Evolutionary conservation across 306 rosid genomes (phyloP).

Genomic region (Erythrophleum fordii): DNA sequence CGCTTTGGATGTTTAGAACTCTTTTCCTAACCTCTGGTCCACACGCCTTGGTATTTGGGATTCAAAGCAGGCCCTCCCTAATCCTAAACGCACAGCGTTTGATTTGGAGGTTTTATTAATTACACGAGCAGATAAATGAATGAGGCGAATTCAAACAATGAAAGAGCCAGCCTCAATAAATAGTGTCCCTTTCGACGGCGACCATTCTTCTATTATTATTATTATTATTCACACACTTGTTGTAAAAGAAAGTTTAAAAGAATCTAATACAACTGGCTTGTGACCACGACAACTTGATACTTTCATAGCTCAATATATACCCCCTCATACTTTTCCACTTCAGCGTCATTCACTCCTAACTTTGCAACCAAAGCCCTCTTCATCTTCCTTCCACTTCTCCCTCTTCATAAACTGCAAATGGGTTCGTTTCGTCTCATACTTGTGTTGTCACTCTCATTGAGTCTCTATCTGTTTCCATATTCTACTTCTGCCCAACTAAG

Average conservation of each 20-base stretch:
- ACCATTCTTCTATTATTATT: constrained; percentile 45
- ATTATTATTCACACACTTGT: constrained; percentile 32
- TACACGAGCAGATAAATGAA: background rate
- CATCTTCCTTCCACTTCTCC: background rate
- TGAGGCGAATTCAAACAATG: constrained; percentile 13
- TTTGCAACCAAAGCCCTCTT: background rate
- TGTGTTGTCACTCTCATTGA: constrained; percentile 48
- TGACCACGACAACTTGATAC: constrained; percentile 40
- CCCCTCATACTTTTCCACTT: constrained; percentile 29
- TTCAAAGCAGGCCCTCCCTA: constrained; percentile 6
- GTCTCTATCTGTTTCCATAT: constrained; percentile 42
- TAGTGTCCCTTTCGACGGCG: constrained; percentile 43
- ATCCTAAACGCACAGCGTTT: constrained; percentile 9
- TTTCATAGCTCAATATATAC: constrained; percentile 9
- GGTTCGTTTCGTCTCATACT: constrained; percentile 43
- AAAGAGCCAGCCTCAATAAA: constrained; percentile 21
- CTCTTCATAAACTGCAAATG: constrained; percentile 43
- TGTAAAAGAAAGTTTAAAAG: constrained; percentile 36
- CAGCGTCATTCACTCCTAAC: constrained; percentile 34
- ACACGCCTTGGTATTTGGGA: constrained; percentile 6
- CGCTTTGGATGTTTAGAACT: background rate
- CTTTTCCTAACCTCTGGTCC: constrained; percentile 39
- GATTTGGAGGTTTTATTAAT: constrained; percentile 30
- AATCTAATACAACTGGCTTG: constrained; percentile 48
- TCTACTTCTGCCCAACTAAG: constrained; percentile 65